Evolutionary conservation across 345 rosid genomes (phyloP), one percentile per base, ranked within the genome.

Genomic region (Rhizophora mangle): DNA sequence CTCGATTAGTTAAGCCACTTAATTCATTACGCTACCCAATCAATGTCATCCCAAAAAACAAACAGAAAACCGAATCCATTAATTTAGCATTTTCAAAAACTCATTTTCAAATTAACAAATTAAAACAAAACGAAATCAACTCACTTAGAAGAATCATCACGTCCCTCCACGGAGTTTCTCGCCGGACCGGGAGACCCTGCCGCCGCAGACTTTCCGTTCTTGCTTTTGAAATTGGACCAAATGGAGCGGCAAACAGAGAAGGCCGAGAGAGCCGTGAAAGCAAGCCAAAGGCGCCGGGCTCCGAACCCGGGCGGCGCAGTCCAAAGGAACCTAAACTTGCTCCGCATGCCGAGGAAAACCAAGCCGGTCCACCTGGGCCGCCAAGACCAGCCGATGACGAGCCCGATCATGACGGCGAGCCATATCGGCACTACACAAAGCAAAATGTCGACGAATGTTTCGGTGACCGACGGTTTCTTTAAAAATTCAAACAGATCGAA

Each of bases 241-340:
- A 92, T 36, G 63, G 96, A 84, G 55, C 96, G 92, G 70, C 88
- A 86, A 46, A 89, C 83, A 6, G 96, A 86, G 75, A 94, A 88
- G 20, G 86, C 95, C 0, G 96, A 94, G 57, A 95, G 88, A 60
- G 99, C 98, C 8, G 96, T 88, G 74, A 88, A 79, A 65, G 98
- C 98, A 60, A 95, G 79, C 99, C 99, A 95, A 56, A 92, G 83
- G 30, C 96, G 85, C 20, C 98, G 91, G 60, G 97, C 99, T 1
- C 99, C 99, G 75, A 95, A 90, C 3, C 96, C 96, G 3, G 94
- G 96, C 5, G 98, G 98, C n/a, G 85, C 89, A n/a, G 97, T 84
- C 86, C 93, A 87, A 8, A 88, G 64, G 73, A 95, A 92, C 65
- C 97, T 85, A 58, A 92, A 84, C 81, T 86, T 88, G 72, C 89